Conservation (phyloP, 1,139 yeast species). For the Spathaspora sp. region DNA sequence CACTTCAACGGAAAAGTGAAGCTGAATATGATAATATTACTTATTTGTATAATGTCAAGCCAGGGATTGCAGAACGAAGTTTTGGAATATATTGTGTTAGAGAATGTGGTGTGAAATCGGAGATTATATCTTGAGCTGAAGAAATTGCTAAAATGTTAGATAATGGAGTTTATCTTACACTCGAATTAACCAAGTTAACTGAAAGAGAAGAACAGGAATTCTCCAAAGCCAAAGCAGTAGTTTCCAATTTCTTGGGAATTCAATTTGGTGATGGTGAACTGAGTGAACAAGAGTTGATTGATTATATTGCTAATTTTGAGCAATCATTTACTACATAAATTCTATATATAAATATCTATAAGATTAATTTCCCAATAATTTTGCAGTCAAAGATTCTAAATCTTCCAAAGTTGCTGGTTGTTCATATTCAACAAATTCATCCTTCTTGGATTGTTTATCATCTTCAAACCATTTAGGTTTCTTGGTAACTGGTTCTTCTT, state of each 20-base stretch:
- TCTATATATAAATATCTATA: background rate
- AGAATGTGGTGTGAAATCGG: slow-evolving; percentile 28
- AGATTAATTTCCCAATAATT: slow-evolving; percentile 36
- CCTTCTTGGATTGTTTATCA: slow-evolving; percentile 19
- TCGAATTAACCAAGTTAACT: slow-evolving; percentile 15
- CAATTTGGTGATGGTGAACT: slow-evolving; percentile 9
- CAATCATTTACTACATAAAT: slow-evolving; percentile 8
- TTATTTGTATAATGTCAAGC: slow-evolving; percentile 27
- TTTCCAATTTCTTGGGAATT: slow-evolving; percentile 21
- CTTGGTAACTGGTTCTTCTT: slow-evolving; percentile 46
- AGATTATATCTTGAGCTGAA: slow-evolving; percentile 27
- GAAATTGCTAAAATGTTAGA: slow-evolving; percentile 16
- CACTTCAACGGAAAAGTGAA: slow-evolving; percentile 10
- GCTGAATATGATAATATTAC: slow-evolving; percentile 19
- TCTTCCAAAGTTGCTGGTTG: slow-evolving; percentile 92
- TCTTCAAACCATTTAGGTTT: slow-evolving; percentile 62
- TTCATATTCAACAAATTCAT: slow-evolving; percentile 66
- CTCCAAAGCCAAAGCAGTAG: slow-evolving; percentile 18
- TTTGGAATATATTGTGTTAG: slow-evolving; percentile 41
- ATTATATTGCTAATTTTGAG: slow-evolving; percentile 8
- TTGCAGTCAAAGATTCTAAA: slow-evolving; percentile 84
- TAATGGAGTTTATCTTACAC: slow-evolving; percentile 17
- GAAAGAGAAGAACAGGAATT: slow-evolving; percentile 16
- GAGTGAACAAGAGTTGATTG: slow-evolving; percentile 3
- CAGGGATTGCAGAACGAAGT: slow-evolving; percentile 31